Base-by-base conservation (phyloP, 306 rosid species). In the Glycine tomentella region DNA sequence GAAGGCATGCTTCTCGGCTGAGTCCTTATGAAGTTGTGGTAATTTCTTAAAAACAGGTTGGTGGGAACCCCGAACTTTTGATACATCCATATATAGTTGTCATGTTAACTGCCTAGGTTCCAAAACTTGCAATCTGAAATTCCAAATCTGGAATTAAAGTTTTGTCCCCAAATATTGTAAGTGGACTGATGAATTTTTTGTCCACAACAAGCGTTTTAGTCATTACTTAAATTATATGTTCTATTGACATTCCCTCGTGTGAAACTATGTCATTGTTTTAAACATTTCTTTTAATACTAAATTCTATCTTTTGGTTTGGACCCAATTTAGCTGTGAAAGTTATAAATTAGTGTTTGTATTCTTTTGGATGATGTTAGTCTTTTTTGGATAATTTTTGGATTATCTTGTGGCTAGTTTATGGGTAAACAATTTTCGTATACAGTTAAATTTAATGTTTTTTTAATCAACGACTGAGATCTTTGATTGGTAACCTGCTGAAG, bases 141-240 rank as follows among this genome's bases (percentile, higher is more conserved):
- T 49, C 11, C 46, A 17, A 67, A 3, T 59, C 74, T 79, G 68
- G 74, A 80, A 68, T 57, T 59, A 9, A 79, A 61, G 9, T 68
- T 67, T 68, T 75, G 58, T 3, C 13, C 7, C 42, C 13, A 6
- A 66, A 49, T 12, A 55, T 69, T 48, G 51, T 36, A 15, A 38
- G 10, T 57, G 62, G 45, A 70, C 49, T 48, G 79, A 42, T 8
- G 36, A 67, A 78, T 58, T 53, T 17, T 3, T 42, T 3, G 9
- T 49, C 3, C 46, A 34, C 33, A 25, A 9, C 6, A 10, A 15
- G 40, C 42, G n/a, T 50, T 64, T 77, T 62, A 8, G 3, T 59
- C 33, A 14, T 52, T 31, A 58, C 25, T 46, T 40, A 34, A 17
- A 34, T 63, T 31, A 17, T 15, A 9, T 42, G 9, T 77, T 46